Percentiles rank a stretch among this genome's conserved stretches.
Evolutionary conservation across 345 rosid genomes (phyloP).

Genomic region (Linum trigynum): DNA sequence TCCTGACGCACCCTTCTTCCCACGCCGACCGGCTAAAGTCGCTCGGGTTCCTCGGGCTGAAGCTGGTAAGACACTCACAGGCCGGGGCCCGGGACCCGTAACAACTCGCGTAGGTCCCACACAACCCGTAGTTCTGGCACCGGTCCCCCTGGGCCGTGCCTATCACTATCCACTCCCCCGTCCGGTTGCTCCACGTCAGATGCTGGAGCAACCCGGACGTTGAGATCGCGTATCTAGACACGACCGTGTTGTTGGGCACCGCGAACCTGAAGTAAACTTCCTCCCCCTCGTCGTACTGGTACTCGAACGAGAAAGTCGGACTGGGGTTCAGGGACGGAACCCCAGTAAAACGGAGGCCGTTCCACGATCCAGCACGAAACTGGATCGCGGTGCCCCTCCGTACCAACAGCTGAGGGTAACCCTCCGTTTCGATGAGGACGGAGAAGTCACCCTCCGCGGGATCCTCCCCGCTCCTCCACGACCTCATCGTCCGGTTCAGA

Average conservation of each 20-base stretch:
- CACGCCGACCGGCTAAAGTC: background rate
- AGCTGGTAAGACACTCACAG: background rate
- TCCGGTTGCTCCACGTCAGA: slow-evolving; percentile 6
- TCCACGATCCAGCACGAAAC: slow-evolving; percentile 7
- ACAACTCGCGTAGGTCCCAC: slow-evolving; percentile 19
- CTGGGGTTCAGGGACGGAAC: background rate
- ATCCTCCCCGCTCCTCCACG: background rate
- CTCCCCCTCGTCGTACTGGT: slow-evolving; percentile 1
- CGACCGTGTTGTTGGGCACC: slow-evolving; percentile 8
- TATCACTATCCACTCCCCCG: slow-evolving; percentile 2
- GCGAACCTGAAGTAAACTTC: slow-evolving; percentile 10
- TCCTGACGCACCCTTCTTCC: slow-evolving; percentile 1
- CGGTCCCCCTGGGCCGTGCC: background rate
- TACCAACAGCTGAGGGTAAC: slow-evolving; percentile 2
- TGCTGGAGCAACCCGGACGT: background rate
- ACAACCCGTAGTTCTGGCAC: slow-evolving; percentile 13
- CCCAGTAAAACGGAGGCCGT: slow-evolving; percentile 5
- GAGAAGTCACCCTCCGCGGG: background rate
- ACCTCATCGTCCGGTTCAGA: slow-evolving; percentile 8
- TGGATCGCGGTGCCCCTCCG: background rate
- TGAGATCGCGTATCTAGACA: slow-evolving; percentile 5
- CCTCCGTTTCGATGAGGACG: background rate
- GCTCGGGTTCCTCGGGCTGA: background rate
- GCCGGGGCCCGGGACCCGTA: slow-evolving; percentile 1
- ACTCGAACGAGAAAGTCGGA: background rate